Evolutionary conservation across 2,329 filamentous ascomycete species (phyloP).

Genomic region (Colletotrichum kahawae): DNA sequence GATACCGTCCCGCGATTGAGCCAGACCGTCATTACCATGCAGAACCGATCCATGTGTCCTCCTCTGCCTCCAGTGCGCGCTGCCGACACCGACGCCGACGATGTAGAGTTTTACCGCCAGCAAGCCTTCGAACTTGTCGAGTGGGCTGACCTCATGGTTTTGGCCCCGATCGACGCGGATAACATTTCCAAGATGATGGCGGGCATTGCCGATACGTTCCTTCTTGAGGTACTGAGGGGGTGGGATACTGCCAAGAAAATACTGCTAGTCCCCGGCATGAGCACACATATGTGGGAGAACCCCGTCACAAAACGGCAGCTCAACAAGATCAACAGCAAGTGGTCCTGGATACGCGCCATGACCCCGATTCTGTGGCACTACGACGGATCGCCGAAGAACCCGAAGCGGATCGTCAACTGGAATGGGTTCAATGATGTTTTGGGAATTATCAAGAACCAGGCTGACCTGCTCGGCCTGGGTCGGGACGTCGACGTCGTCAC

Average conservation of each 20-base stretch:
- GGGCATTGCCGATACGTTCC: conserved; percentile 80
- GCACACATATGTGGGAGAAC: conserved; percentile 86
- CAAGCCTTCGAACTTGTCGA: conserved; percentile 73
- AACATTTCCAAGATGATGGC: conserved; percentile 87
- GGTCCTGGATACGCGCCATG: conserved; percentile 86
- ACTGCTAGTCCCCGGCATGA: conserved; percentile 87
- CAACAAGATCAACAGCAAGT: conserved; percentile 80
- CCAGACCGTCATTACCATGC: conserved; percentile 66
- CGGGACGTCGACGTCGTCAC: conserved; percentile 68
- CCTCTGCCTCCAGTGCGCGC: conserved; percentile 35
- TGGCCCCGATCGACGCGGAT: conserved; percentile 85
- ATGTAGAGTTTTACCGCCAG: conserved; percentile 57
- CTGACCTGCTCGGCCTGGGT: conserved; percentile 75
- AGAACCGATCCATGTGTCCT: conserved; percentile 52
- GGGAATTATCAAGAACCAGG: conserved; percentile 77
- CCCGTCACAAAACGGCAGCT: conserved; percentile 88
- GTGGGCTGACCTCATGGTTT: conserved; percentile 87
- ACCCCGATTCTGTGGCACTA: conserved; percentile 85
- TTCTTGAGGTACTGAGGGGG: conserved; percentile 80
- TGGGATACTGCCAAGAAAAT: conserved; percentile 90
- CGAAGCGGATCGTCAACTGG: conserved; percentile 64
- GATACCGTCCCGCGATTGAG: conserved; percentile 67
- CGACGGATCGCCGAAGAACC: conserved; percentile 51
- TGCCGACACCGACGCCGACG: conserved; percentile 40
- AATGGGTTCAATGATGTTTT: conserved; percentile 73